A percentile compares a stretch with the other conserved stretches of the same genome.
Conservation (phyloP, 1,284 basidiomycete genomes). For the Naganishia sp. region DNA sequence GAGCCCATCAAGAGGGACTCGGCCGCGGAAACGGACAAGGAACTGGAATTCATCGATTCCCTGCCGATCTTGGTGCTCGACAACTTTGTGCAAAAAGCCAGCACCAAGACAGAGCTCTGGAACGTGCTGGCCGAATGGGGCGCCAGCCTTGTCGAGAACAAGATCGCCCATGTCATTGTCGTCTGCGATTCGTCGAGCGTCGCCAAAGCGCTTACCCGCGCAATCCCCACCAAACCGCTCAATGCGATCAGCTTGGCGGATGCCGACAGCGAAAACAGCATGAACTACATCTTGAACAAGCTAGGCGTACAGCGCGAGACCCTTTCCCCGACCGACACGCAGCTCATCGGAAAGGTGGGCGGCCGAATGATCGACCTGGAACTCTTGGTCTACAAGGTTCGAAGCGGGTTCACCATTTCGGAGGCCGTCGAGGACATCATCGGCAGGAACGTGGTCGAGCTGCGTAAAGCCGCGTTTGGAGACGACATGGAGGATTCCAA, state of each 20-base stretch:
- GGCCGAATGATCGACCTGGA: conserved; percentile 85
- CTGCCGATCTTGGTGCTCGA: conserved; percentile 83
- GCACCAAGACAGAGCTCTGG: conserved; percentile 68
- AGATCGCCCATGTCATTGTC: conserved; percentile 89
- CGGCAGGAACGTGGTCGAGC: conserved; percentile 71
- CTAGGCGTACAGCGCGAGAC: conserved; percentile 54
- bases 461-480: conserved; percentile 89
- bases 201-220: conserved; percentile 78
- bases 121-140: conserved; percentile 82
- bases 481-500: conserved; percentile 87
- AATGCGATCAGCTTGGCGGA: conserved; percentile 76
- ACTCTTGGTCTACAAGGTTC: conserved; percentile 81
- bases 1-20: conserved; percentile 5
- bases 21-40: conserved; percentile 44
- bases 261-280: conserved; percentile 76
- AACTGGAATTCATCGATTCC: conserved; percentile 60
- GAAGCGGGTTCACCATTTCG: conserved; percentile 68
- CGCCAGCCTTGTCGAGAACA: conserved; percentile 74
- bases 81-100: conserved; percentile 70
- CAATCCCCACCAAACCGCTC: conserved; percentile 82
- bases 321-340: conserved; percentile 57
- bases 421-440: conserved; percentile 90
- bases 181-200: conserved; percentile 88
- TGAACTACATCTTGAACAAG: conserved; percentile 79
- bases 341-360: conserved; percentile 71